Conservation (phyloP, 2,329 filamentous ascomycete genomes). For the Apiospora pterosperma region DNA sequence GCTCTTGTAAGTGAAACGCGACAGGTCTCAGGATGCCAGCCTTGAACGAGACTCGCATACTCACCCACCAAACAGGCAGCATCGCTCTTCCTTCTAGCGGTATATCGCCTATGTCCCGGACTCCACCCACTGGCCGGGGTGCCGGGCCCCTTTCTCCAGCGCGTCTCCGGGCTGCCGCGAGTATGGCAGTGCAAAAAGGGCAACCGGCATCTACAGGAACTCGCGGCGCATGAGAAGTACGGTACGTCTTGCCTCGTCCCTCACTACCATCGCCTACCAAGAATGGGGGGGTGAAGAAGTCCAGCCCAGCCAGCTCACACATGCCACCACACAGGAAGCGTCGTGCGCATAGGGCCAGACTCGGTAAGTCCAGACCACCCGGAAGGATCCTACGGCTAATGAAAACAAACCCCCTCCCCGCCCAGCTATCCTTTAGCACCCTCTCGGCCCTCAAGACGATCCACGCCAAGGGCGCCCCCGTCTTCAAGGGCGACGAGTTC, state of each 20-base stretch:
- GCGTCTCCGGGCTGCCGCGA: conserved; percentile 4
- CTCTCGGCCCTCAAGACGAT: conserved; percentile 7
- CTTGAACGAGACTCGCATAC: background rate
- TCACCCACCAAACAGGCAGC: background rate
- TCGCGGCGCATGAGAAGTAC: conserved; percentile 3
- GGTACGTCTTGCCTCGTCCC: no score
- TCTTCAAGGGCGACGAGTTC: conserved; percentile 9
- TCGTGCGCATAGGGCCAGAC: background rate
- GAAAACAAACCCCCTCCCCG: no score
- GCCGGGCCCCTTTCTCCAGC: conserved; percentile 5
- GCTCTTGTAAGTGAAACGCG: background rate
- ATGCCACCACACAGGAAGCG: background rate
- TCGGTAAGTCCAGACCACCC: background rate
- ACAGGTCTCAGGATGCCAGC: background rate
- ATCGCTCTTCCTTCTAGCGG: background rate
- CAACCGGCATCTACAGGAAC: conserved; percentile 2
- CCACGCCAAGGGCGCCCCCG: conserved; percentile 3
- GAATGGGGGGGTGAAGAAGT: no score
- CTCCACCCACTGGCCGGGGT: conserved; percentile 3
- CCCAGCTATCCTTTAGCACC: conserved; percentile 6
- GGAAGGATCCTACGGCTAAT: background rate
- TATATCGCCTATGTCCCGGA: conserved; percentile 2
- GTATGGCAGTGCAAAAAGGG: conserved; percentile 5
- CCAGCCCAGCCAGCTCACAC: no score
- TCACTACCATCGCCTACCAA: no score